Conservation (phyloP, 2,329 filamentous ascomycete genomes). For the Neonectria hederae region DNA sequence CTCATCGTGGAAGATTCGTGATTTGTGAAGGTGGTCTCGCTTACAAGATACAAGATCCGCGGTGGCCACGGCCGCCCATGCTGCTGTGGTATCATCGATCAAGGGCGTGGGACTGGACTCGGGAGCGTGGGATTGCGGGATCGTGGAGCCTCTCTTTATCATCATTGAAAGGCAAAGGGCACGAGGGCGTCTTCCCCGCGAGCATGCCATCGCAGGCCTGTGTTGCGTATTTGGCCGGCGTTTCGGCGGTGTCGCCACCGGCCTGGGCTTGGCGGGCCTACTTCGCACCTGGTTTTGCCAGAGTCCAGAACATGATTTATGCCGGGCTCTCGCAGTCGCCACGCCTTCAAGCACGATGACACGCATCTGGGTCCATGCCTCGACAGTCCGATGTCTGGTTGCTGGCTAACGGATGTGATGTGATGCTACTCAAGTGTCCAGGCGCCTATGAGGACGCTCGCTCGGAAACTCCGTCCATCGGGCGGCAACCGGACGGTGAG, state of each 20-base stretch:
- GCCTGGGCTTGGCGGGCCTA: constrained; percentile 15
- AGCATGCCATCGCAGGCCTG: constrained; percentile 39
- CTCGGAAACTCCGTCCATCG: constrained; percentile 5
- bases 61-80: constrained; percentile 5
- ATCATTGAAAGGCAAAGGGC: constrained; percentile 28
- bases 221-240: constrained; percentile 33
- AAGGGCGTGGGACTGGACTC: neutral
- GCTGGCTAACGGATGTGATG: neutral
- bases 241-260: constrained; percentile 23
- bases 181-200: constrained; percentile 36
- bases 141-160: constrained; percentile 24
- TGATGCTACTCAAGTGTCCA: neutral
- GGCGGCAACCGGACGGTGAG: constrained; percentile 15
- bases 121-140: constrained; percentile 1
- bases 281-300: constrained; percentile 9
- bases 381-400: neutral
- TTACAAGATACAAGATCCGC: constrained; percentile 21
- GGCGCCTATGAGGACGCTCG: neutral
- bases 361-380: neutral
- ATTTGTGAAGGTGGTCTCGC: neutral
- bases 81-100: neutral
- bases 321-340: neutral
- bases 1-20: constrained; percentile 26
- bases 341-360: neutral
- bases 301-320: neutral